These are phyloP conservation scores for Nitzschia sp. DNA, from an alignment of 108 stramenopile species.

Conservation along the genomic window DNA sequence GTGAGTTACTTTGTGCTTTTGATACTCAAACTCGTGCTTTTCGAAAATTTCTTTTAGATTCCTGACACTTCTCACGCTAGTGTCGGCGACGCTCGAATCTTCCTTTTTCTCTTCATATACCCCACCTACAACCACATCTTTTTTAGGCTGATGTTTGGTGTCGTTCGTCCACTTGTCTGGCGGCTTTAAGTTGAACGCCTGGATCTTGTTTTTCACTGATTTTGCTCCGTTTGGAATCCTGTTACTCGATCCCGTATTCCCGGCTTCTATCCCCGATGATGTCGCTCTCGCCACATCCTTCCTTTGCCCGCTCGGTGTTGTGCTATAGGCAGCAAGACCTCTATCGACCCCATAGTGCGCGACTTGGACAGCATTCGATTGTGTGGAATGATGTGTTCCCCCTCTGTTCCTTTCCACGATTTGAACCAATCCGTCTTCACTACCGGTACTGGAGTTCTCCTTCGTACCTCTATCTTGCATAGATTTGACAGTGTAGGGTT, in stretches of 20 bases:
- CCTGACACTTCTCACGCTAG: slow-evolving; percentile 20
- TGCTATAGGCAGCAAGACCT: no score
- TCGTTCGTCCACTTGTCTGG: neutral
- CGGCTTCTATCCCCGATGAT: no score
- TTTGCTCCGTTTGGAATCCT: neutral
- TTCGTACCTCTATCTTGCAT: no score
- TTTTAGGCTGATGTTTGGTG: neutral
- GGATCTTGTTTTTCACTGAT: slow-evolving; percentile 27
- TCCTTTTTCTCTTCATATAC: slow-evolving; percentile 27
- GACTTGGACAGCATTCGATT: no score
- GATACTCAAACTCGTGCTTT: neutral
- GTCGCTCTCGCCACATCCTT: no score
- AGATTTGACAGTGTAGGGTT: no score
- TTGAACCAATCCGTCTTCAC: neutral
- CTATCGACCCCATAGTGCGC: no score
- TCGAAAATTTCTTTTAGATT: slow-evolving; percentile 20
- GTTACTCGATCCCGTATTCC: no score
- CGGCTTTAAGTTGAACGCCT: slow-evolving; percentile 20
- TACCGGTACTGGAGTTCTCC: neutral
- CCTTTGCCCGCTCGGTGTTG: no score
- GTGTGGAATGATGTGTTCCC: no score
- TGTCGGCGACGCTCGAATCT: slow-evolving; percentile 4
- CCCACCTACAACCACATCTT: neutral
- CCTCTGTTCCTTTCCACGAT: slow-evolving; percentile 4
- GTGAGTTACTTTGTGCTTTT: neutral